Evolutionary conservation across 2,329 filamentous ascomycete genomes (phyloP).

Genomic region (Purpureocillium takamizusanense): DNA sequence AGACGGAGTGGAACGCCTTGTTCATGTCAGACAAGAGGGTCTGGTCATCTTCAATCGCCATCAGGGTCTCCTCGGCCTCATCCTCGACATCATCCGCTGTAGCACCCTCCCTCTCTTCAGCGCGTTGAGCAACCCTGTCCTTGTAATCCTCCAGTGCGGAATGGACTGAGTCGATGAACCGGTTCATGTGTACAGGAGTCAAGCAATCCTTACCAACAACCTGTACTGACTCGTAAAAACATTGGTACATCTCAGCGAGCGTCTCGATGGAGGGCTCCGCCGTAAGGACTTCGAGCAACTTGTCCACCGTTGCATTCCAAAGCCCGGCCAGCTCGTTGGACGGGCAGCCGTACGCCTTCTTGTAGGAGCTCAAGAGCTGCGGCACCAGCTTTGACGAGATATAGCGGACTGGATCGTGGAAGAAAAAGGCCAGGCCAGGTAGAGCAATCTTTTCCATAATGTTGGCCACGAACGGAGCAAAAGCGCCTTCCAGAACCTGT

Average conservation of each 20-base stretch:
- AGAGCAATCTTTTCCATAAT: conserved; percentile 97
- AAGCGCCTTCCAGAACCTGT: conserved; percentile 85
- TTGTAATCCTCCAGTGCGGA: conserved; percentile 91
- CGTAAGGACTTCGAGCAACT: conserved; percentile 84
- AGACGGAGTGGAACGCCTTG: conserved; percentile 98
- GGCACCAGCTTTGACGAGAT: conserved; percentile 93
- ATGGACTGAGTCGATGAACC: conserved; percentile 79
- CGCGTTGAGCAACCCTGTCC: conserved; percentile 69
- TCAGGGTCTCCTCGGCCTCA: conserved; percentile 74
- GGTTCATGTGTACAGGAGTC: conserved; percentile 66
- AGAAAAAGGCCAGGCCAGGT: conserved; percentile 93
- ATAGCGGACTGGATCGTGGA: conserved; percentile 94
- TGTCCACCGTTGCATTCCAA: conserved; percentile 79
- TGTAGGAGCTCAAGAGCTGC: conserved; percentile 86
- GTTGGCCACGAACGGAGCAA: conserved; percentile 83
- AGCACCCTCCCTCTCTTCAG: conserved; percentile 66
- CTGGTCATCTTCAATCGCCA: conserved; percentile 95
- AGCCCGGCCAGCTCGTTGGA: conserved; percentile 73
- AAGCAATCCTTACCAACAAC: conserved; percentile 83
- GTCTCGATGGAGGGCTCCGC: conserved; percentile 95
- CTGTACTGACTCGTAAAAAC: conserved; percentile 97
- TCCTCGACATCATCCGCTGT: conserved; percentile 86
- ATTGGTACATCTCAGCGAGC: conserved; percentile 97
- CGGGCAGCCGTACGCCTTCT: conserved; percentile 75
- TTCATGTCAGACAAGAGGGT: conserved; percentile 98